Base-by-base conservation (phyloP, 352 stramenopile species). In the Globisporangium parvum region DNA sequence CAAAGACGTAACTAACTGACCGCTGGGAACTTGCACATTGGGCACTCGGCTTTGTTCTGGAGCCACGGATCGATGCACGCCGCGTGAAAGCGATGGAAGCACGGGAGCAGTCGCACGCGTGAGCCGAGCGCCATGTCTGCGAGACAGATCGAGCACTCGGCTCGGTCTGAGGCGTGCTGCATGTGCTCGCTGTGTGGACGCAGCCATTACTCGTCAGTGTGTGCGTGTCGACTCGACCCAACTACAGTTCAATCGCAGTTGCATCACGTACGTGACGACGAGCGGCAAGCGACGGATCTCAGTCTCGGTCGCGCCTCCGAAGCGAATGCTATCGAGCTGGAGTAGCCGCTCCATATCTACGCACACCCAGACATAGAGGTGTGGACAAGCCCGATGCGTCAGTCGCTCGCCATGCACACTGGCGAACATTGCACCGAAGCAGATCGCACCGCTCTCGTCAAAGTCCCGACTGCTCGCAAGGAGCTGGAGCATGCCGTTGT, bases 11-110 rank as follows among this genome's bases (percentile, higher is more conserved):
- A 4, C 80, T 54, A 86, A 15, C 65, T 71, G 47, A 90, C 71
- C 46, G 77, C 75, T 3, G 83, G 71, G 55, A 85, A 86, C 59
- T 93, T 91, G 71, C 84, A 93, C 53, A 91, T 76, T 3, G 84
- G 81, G 60, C 84, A 93, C 41, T 71, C 65, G 11, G 75, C 77
- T 55, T 91, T 88, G 42, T 70, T 65, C 35, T 74, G 67, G 9
- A 93, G 81, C 80, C 84, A 93, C 35, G 68, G 70, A 35, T 92
- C 84, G 62, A 93, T 90, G 67, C 81, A 91, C 12, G 57, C 40
- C 0, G 74, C 75, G 42, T 92, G 81, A 56, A 92, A 94, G 54
- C 75, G 79, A 47, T 90, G 81, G 65, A 94, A 92, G 53, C 84
- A 92, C 23, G 66, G 76, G 62, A 91, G 71, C 65, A 93, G 78